phyloP scores from a whole-genome alignment of 768 basidiomycete species.

The Lactifluus echinatus region DNA sequence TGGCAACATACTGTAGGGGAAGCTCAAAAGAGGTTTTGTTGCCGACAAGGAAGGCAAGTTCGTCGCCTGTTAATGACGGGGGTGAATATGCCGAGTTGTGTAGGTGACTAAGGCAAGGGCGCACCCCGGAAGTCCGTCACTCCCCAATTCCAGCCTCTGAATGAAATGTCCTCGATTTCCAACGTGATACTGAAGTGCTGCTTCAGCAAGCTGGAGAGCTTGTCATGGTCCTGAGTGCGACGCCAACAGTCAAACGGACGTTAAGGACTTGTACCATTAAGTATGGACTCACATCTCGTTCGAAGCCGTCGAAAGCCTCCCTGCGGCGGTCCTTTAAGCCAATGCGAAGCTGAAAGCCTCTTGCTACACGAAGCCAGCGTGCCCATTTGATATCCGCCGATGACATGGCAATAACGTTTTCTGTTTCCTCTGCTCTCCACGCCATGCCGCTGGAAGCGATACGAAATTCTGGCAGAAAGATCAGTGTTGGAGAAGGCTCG shows the following conservation, averaged over 20 bases:
- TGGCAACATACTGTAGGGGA: slow-evolving; percentile 78
- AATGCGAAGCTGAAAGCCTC: slow-evolving; percentile 83
- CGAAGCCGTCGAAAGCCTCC: slow-evolving; percentile 91
- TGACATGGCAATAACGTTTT: slow-evolving; percentile 53
- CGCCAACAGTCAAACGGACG: slow-evolving; percentile 2
- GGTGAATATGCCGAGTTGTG: slow-evolving; percentile 3
- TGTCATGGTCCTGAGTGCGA: slow-evolving; percentile 82
- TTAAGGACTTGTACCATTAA: neutral
- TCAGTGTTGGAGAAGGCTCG: neutral
- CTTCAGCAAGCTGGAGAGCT: slow-evolving; percentile 69
- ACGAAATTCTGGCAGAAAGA: slow-evolving; percentile 56
- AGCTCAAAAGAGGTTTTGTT: slow-evolving; percentile 87
- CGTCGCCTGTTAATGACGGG: slow-evolving; percentile 50
- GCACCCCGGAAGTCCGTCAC: slow-evolving; percentile 87
- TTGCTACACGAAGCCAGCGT: slow-evolving; percentile 87
- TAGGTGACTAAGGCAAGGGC: slow-evolving; percentile 15
- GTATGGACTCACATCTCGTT: slow-evolving; percentile 59
- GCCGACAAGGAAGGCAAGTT: slow-evolving; percentile 84
- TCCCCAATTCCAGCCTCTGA: slow-evolving; percentile 99
- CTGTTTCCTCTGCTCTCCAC: slow-evolving; percentile 78
- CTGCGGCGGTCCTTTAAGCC: slow-evolving; percentile 68
- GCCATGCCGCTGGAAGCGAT: slow-evolving; percentile 87
- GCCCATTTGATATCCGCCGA: slow-evolving; percentile 76
- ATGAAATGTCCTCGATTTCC: slow-evolving; percentile 76
- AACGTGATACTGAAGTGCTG: slow-evolving; percentile 80